phyloP scores from a whole-genome alignment of 2,329 filamentous ascomycete genomes.

The Diaporthe aspalathi region DNA sequence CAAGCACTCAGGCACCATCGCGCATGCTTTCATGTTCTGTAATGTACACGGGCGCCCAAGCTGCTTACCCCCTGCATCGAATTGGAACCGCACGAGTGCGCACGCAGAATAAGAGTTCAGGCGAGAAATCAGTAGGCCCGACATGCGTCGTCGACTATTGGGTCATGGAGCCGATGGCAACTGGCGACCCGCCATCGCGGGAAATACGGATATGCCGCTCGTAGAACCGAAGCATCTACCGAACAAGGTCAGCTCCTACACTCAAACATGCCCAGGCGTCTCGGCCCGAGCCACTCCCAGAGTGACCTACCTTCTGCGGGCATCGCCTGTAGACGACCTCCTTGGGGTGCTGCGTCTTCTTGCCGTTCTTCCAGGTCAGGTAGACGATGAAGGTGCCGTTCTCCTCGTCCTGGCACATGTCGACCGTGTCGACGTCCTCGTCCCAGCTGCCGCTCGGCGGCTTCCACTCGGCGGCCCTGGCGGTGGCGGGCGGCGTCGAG shows the following conservation, averaged over 20 bases:
- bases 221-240: slow-evolving; percentile 70
- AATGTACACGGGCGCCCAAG: slow-evolving; percentile 1
- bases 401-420: slow-evolving; percentile 76
- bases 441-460: slow-evolving; percentile 83
- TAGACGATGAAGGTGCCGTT: slow-evolving; percentile 73
- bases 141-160: neutral
- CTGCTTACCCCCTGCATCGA: neutral
- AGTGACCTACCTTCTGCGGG: slow-evolving; percentile 74
- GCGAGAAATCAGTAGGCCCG: neutral
- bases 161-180: slow-evolving; percentile 32
- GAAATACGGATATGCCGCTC: slow-evolving; percentile 64
- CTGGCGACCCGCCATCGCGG: slow-evolving; percentile 37
- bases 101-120: neutral
- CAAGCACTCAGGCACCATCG: neutral
- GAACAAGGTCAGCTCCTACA: neutral
- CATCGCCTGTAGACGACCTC: slow-evolving; percentile 78
- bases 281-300: neutral
- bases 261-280: neutral
- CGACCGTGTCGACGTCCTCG: slow-evolving; percentile 75
- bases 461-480: slow-evolving; percentile 63
- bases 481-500: slow-evolving; percentile 59
- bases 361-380: slow-evolving; percentile 78
- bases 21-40: neutral
- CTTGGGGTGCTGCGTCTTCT: slow-evolving; percentile 80
- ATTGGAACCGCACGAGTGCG: neutral